Evolutionary conservation across 208 protist genomes (phyloP).

Genomic region (Acanthamoeba culbertsoni): DNA sequence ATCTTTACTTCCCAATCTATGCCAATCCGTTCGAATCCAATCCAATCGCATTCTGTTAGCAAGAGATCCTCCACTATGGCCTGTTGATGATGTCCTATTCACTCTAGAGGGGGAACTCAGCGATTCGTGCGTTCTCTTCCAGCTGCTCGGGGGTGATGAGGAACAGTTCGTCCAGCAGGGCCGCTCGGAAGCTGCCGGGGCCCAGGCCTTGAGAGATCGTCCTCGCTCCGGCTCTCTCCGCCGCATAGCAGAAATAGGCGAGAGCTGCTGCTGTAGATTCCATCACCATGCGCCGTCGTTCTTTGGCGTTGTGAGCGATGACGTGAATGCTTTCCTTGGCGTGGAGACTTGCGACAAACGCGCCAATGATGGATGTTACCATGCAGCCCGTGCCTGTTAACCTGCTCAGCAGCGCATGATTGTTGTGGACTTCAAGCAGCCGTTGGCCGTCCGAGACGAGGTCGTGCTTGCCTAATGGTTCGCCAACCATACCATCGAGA

Average conservation of each 20-base stretch:
- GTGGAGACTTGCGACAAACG: neutral
- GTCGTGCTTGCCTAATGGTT: neutral
- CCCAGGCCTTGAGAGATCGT: neutral
- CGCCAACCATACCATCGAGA: too few relatives aligned
- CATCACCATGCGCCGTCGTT: neutral
- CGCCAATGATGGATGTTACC: conserved; percentile 1
- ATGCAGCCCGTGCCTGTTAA: conserved; percentile 33
- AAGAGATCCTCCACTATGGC: neutral
- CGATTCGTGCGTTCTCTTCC: neutral
- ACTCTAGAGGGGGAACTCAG: neutral
- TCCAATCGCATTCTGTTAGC: neutral
- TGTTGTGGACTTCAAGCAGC: neutral
- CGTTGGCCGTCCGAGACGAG: neutral
- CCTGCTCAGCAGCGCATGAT: neutral
- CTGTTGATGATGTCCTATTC: too few relatives aligned
- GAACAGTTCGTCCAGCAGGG: neutral
- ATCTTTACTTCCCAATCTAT: too few relatives aligned
- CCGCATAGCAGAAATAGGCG: neutral
- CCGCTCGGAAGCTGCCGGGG: neutral
- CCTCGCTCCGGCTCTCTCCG: neutral
- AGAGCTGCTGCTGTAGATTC: neutral
- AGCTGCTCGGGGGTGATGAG: neutral
- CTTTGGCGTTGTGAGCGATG: too few relatives aligned
- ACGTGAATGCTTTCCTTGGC: neutral
- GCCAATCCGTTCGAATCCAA: neutral